Evolutionary conservation across 768 basidiomycete genomes (phyloP), one percentile per base, ranked within the genome.

Genomic region (Boletus rubropictus): DNA sequence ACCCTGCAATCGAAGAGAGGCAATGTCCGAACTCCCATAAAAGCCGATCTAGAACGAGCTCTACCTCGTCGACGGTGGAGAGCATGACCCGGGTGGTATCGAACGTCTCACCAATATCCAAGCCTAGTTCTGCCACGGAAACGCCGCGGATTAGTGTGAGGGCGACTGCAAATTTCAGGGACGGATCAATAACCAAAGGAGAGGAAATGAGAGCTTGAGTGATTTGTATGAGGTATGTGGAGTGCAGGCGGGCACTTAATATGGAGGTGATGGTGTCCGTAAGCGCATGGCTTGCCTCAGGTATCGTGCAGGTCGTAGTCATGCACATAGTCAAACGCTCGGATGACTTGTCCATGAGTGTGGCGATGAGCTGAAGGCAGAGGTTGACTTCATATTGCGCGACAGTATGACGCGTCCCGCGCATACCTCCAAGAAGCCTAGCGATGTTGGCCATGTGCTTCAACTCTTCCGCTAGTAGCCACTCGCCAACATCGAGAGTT

Each of bases 401-500:
- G 48, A 80, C 53, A 2, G 62, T 51, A 10, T 63, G 67, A 39
- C 71, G 65, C 7, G 74, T 67, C 27, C 64, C 65, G 5, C 63
- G 53, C 38, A 60, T 49, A 8, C 49, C 51, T 12, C 66, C 61
- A 37, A 80, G 60, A 2, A 54, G 51, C 41, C 69, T 67, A 18
- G 80, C 64, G 18, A 65, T 58, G 11, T 61, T 62, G 7, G 64
- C 64, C 37, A 84, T 64, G n/a, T 71, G 65, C 59, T 78, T 79
- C 48, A 84, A 55, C 50, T 86, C 83, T 52, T 84, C 78, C n/a
- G 66, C 56, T 8, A 90, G 55, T 21, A 89, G 56, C 85, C 86
- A 90, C 49, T 85, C 82, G 35, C 55, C 59, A 8, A 64, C 12
- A 14, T 53, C 44, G 10, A 64, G 53, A 1, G 43, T 51, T 20